Percentiles rank a stretch among this genome's conserved stretches.
Conservation (phyloP, 2,329 filamentous ascomycete genomes). For the Phoma herbarum region DNA sequence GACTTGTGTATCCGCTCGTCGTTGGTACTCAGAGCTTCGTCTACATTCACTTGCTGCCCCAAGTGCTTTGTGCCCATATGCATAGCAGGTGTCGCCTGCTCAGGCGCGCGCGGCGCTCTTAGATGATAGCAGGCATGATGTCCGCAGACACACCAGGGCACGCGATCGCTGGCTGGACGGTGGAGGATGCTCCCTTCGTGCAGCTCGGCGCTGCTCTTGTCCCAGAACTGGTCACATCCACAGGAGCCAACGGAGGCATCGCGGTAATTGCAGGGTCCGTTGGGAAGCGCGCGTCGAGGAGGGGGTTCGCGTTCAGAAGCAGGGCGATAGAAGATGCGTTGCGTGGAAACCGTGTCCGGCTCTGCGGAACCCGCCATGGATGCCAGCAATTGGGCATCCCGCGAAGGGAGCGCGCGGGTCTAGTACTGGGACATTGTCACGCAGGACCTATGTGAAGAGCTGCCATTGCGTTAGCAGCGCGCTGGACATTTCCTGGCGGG, state of each 20-base stretch:
- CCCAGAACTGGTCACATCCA: constrained; percentile 64
- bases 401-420: constrained; percentile 35
- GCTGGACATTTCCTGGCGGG: constrained; percentile 27
- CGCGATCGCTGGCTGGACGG: constrained; percentile 39
- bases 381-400: constrained; percentile 45
- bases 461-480: constrained; percentile 38
- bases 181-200: constrained; percentile 41
- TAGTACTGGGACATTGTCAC: constrained; percentile 43
- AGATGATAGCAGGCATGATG: constrained; percentile 67
- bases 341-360: constrained; percentile 34
- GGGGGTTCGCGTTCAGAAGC: constrained; percentile 26
- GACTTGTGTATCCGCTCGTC: constrained; percentile 23
- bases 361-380: constrained; percentile 49
- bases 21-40: constrained; percentile 18
- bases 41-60: constrained; percentile 21
- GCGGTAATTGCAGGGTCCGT: constrained; percentile 62
- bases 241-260: constrained; percentile 59
- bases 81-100: constrained; percentile 25
- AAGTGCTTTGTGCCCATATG: constrained; percentile 22
- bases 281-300: constrained; percentile 54
- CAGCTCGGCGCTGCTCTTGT: constrained; percentile 45
- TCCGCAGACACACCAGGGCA: constrained; percentile 62
- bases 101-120: constrained; percentile 31
- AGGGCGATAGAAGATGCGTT: constrained; percentile 26
- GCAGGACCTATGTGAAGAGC: constrained; percentile 25